Evolutionary conservation across 2,329 filamentous ascomycete genomes (phyloP), one percentile per base, ranked within the genome.

Genomic region (Claviceps digitariae): DNA sequence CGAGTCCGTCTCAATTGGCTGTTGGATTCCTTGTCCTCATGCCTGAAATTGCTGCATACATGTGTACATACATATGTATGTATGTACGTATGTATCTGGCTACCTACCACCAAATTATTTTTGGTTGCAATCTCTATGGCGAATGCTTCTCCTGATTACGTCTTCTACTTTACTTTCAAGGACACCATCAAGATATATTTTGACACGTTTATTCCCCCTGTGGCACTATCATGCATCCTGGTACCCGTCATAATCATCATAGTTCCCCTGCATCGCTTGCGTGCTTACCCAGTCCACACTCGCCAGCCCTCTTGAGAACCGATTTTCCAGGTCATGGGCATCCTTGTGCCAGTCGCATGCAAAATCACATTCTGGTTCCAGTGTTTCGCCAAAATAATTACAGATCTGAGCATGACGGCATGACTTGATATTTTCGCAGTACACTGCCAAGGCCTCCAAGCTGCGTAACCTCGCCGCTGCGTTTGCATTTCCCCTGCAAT

Each of bases 271-370:
- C 61, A 81, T 73, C 52, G 76, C 74, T 67, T 84, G 81, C 15
- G 81, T 83, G 61, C 77, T 80, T 50, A 84, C 74, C 71, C 73
- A 84, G 61, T 83, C 79, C 63, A 82, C 78, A 58, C 72, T 79
- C 20, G 76, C 77, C 56, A 84, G 62, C 1, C 78, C 78, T 53
- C 65, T 73, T 57, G 69, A 63, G 61, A 82, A 83, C 52, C 81
- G 74, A 60, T 66, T 74, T 61, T 77, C 76, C 56, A 90, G 66
- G 17, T 71, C 76, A 41, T 70, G 66, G 1, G 74, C 62, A 62
- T 90, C 83, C 67, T 89, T 90, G 64, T 88, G 86, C 71, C 81
- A 86, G 65, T 90, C 86, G 62, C 86, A 90, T 2, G 86, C 86
- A 70, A 78, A 86, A 59, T 88, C 81, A 61, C 86, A 90, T 21